Percentiles rank a stretch among this genome's conserved stretches.
phyloP scores from a whole-genome alignment of 2,329 filamentous ascomycete genomes.

The Epichloe baconii region DNA sequence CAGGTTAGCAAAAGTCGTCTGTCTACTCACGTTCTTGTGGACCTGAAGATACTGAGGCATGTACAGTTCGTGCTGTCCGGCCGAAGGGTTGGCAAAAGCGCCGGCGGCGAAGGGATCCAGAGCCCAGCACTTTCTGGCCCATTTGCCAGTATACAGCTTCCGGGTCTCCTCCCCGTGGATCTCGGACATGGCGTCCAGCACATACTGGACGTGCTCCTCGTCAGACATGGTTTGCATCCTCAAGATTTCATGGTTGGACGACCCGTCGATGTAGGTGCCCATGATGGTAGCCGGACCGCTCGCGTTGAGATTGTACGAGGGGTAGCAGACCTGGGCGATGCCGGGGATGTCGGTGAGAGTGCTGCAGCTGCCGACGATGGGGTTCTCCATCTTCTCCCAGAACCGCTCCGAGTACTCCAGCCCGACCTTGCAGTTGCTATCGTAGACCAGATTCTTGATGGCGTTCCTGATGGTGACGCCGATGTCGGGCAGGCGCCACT shows the following conservation, averaged over 20 bases:
- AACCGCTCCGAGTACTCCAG: conserved; percentile 55
- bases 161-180: conserved; percentile 49
- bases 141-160: conserved; percentile 52
- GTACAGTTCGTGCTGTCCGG: conserved; percentile 56
- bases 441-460: conserved; percentile 33
- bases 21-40: conserved; percentile 34
- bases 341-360: conserved; percentile 43
- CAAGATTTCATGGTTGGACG: conserved; percentile 25
- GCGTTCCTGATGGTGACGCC: conserved; percentile 31
- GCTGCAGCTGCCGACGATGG: conserved; percentile 53
- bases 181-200: conserved; percentile 52
- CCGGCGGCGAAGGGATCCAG: conserved; percentile 47
- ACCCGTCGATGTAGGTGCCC: conserved; percentile 40
- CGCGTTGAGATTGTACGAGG: conserved; percentile 51
- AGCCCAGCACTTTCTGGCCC: conserved; percentile 53
- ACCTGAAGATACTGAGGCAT: conserved; percentile 62
- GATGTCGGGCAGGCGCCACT: conserved; percentile 42
- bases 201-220: conserved; percentile 47
- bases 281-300: conserved; percentile 49
- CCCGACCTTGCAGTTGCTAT: conserved; percentile 42
- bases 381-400: conserved; percentile 37
- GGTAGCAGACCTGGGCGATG: conserved; percentile 52
- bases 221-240: conserved; percentile 31
- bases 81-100: conserved; percentile 46
- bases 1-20: neutral